These are phyloP conservation scores for Microglena sp. DNA, from an alignment of 139 green algal species.

Conservation along the genomic window DNA sequence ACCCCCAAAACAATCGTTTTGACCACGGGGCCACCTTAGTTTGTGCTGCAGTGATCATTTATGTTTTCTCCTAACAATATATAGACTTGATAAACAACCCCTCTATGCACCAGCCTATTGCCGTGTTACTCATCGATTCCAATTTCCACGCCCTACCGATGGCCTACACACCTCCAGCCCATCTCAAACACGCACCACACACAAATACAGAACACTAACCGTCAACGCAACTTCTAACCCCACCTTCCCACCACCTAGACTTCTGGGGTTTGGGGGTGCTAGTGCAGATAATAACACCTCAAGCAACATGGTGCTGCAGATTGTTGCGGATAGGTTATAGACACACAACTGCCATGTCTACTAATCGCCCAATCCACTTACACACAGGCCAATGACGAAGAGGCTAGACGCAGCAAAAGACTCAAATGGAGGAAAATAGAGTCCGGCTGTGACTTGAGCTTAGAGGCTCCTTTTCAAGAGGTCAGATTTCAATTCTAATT, in stretches of 20 bases:
- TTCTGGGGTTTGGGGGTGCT: no score
- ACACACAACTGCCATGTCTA: neutral
- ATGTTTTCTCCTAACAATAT: no score
- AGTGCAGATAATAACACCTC: no score
- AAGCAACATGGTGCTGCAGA: no score
- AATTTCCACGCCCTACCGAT: no score
- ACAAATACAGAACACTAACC: neutral
- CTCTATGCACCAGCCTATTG: no score
- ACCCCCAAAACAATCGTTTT: no score
- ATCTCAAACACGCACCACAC: neutral
- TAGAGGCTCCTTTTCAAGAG: conserved; percentile 29
- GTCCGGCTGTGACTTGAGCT: conserved; percentile 24
- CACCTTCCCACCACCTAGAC: neutral
- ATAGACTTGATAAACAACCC: no score
- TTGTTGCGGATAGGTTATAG: no score
- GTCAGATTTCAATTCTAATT: conserved; percentile 17
- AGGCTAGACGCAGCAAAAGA: conserved; percentile 20
- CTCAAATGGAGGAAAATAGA: conserved; percentile 23
- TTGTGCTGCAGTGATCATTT: no score
- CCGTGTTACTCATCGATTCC: no score
- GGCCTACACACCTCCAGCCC: neutral
- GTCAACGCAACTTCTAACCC: neutral
- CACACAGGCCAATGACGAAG: neutral
- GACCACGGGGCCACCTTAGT: no score
- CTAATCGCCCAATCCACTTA: neutral